phyloP scores from a whole-genome alignment of 1,284 basidiomycete genomes.

The Gymnopus androsaceus region DNA sequence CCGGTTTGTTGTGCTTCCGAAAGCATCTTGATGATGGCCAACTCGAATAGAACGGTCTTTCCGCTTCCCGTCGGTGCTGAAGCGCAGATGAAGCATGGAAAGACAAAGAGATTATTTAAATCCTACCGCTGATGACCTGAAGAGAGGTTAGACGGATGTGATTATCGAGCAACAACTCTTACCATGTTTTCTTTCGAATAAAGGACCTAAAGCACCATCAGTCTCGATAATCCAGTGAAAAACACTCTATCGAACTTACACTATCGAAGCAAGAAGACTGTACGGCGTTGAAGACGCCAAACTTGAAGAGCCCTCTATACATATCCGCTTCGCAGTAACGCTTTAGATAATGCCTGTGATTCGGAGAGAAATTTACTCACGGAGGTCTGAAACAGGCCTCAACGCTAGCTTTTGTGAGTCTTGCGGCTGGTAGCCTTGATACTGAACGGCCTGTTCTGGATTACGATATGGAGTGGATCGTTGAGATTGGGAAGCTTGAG shows the following conservation, averaged over 20 bases:
- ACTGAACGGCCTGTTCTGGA: conserved; percentile 6
- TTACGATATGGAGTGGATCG: not conserved
- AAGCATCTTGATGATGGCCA: conserved; percentile 84
- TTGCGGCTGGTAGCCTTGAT: conserved; percentile 4
- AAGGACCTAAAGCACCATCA: conserved; percentile 53
- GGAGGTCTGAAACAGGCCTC: conserved; percentile 70
- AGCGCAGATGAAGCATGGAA: not conserved
- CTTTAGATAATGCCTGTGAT: conserved; percentile 1
- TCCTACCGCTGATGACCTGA: conserved; percentile 75
- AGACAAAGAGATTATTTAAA: not conserved
- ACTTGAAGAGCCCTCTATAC: conserved; percentile 82
- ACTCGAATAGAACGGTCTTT: conserved; percentile 92
- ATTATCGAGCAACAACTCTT: conserved; percentile 19
- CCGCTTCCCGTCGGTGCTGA: conserved; percentile 90
- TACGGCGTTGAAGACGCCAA: conserved; percentile 87
- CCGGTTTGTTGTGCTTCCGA: conserved; percentile 40
- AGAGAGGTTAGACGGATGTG: conserved; percentile 15
- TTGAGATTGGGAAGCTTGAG: not conserved
- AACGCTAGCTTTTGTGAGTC: conserved; percentile 48
- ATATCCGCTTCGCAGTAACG: conserved; percentile 66
- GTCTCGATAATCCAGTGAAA: not conserved
- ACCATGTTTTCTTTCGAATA: conserved; percentile 76
- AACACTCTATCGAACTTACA: conserved; percentile 43
- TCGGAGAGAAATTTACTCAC: conserved; percentile 41
- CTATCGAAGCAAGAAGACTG: conserved; percentile 82